Conservation (phyloP, 2,329 filamentous ascomycete genomes). For the Pyrenophora seminiperda region DNA sequence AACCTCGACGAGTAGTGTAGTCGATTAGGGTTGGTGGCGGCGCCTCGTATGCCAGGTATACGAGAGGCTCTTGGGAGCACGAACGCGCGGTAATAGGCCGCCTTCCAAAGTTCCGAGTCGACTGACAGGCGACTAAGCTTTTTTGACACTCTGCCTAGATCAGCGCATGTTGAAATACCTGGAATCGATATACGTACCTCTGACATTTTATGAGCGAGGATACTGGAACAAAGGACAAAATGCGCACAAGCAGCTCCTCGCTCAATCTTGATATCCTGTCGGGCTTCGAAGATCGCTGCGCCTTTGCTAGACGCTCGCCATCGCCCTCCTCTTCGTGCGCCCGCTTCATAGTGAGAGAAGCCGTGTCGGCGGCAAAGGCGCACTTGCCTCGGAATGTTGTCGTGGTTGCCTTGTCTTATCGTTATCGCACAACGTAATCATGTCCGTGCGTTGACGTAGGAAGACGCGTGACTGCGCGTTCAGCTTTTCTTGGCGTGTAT, state of each 20-base stretch:
- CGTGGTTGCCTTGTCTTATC: constrained; percentile 11
- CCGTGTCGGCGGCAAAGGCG: constrained; percentile 13
- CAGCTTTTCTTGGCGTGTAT: constrained; percentile 1
- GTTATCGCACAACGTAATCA: constrained; percentile 20
- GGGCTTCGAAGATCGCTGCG: constrained; percentile 46
- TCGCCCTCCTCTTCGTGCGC: constrained; percentile 37
- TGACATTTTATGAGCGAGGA: constrained; percentile 68
- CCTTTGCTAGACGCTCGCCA: constrained; percentile 51
- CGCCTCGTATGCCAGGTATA: constrained; percentile 68
- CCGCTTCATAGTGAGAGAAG: constrained; percentile 44
- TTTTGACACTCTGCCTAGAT: constrained; percentile 65
- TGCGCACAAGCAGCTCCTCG: constrained; percentile 84
- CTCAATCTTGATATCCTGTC: constrained; percentile 77
- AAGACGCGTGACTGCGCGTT: constrained; percentile 34
- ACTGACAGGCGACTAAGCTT: constrained; percentile 74
- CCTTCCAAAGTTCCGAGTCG: constrained; percentile 91
- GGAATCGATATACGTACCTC: constrained; percentile 51
- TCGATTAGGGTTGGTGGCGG: constrained; percentile 43
- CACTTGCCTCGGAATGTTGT: constrained; percentile 8
- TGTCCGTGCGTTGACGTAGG: constrained; percentile 18
- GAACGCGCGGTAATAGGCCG: constrained; percentile 84
- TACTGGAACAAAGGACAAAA: constrained; percentile 77
- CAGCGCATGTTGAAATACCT: not conserved
- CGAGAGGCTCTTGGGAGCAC: constrained; percentile 79
- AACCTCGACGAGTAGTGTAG: constrained; percentile 60